phyloP scores from a whole-genome alignment of 1,139 yeast genomes.

The Lipomyces yarrowii region DNA sequence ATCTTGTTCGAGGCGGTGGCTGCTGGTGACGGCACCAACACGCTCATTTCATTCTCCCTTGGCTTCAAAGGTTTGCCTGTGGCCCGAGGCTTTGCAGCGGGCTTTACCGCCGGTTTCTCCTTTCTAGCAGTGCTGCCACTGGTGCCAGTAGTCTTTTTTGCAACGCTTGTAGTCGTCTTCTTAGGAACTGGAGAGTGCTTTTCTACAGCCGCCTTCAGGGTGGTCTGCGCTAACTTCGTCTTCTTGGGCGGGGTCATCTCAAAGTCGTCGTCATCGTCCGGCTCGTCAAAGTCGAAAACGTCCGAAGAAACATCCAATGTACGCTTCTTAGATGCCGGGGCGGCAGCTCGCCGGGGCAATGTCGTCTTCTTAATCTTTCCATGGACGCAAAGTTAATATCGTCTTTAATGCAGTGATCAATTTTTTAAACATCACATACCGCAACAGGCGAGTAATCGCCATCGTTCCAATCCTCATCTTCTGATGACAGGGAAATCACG shows the following conservation, averaged over 20 bases:
- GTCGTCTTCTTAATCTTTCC: constrained; percentile 13
- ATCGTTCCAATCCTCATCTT: constrained; percentile 18
- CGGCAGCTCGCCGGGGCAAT: constrained; percentile 20
- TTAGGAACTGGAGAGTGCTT: constrained; percentile 15
- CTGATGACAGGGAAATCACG: constrained; percentile 22
- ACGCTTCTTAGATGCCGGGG: constrained; percentile 27
- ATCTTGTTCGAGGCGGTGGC: constrained; percentile 2
- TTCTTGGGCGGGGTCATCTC: constrained; percentile 26
- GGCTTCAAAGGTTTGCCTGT: neutral
- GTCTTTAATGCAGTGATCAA: neutral
- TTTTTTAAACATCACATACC: neutral
- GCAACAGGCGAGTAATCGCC: constrained; percentile 20
- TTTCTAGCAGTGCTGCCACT: constrained; percentile 22
- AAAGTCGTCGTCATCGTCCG: constrained; percentile 34
- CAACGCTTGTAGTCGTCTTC: constrained; percentile 11
- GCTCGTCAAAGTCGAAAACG: constrained; percentile 25
- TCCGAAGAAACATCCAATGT: constrained; percentile 23
- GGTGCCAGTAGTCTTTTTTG: constrained; percentile 18
- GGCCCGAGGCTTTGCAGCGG: constrained; percentile 26
- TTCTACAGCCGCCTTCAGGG: constrained; percentile 22
- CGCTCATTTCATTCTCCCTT: constrained; percentile 21
- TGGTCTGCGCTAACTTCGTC: constrained; percentile 24
- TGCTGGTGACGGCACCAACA: constrained; percentile 17
- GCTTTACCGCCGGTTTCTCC: constrained; percentile 23
- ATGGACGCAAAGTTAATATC: neutral